These are phyloP conservation scores for Lichtheimia hyalospora DNA, from an alignment of 371 early-diverging fungal species.

Conservation along the genomic window DNA sequence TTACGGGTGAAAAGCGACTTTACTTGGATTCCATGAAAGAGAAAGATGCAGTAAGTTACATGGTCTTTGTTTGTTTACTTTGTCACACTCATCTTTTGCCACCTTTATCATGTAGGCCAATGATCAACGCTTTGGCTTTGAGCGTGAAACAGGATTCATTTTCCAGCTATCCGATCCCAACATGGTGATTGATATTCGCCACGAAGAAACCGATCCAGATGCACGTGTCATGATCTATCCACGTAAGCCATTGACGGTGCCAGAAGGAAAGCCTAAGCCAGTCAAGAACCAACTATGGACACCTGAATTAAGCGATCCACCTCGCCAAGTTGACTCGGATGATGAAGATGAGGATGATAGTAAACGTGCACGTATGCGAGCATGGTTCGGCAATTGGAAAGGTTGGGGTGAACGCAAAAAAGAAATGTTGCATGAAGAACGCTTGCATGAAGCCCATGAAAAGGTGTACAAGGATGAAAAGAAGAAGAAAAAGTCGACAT, in stretches of 20 bases:
- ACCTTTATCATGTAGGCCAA: constrained; percentile 8
- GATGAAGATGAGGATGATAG: constrained; percentile 10
- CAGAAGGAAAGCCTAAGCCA: constrained; percentile 20
- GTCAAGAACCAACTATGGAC: constrained; percentile 38
- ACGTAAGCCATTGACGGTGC: constrained; percentile 13
- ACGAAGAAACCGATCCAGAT: constrained; percentile 21
- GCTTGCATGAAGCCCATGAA: constrained; percentile 37
- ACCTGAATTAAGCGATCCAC: constrained; percentile 41
- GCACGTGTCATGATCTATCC: constrained; percentile 39
- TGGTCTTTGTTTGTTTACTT: not conserved
- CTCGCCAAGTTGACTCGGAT: constrained; percentile 16
- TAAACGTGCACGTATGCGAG: constrained; percentile 34
- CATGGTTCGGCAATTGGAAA: constrained; percentile 49
- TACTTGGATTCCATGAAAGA: constrained; percentile 45
- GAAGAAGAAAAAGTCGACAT: constrained; percentile 34
- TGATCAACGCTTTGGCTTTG: constrained; percentile 43
- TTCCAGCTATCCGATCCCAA: constrained; percentile 24
- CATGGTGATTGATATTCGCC: constrained; percentile 38
- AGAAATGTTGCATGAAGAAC: constrained; percentile 30
- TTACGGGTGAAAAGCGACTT: constrained; percentile 34
- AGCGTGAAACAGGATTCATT: constrained; percentile 28
- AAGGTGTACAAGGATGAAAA: constrained; percentile 44
- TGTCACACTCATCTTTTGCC: constrained; percentile 1
- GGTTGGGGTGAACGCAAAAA: constrained; percentile 39
- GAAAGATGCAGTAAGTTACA: constrained; percentile 28